Percentiles rank a stretch among this genome's conserved stretches.
phyloP scores from a whole-genome alignment of 2,329 filamentous ascomycete species.

The Fusarium pseudocircinatum region DNA sequence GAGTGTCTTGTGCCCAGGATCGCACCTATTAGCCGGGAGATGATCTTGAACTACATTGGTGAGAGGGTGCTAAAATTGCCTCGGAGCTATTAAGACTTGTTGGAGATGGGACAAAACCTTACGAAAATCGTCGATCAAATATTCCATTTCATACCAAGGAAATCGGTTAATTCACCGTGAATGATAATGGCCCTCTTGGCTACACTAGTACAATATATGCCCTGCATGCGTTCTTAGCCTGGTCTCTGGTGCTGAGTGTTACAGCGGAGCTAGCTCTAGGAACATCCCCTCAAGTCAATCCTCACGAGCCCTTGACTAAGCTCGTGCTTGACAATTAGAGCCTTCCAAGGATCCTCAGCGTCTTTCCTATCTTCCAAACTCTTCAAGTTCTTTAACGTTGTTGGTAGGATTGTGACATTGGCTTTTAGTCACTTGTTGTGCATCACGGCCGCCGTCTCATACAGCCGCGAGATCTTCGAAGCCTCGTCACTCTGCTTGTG shows the following conservation, averaged over 20 bases:
- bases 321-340: not conserved
- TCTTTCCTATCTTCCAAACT: not conserved
- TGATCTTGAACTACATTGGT: slow-evolving; percentile 80
- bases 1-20: slow-evolving; percentile 72
- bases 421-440: not conserved
- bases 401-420: not conserved
- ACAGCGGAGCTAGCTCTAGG: too few relatives aligned
- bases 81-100: slow-evolving; percentile 70
- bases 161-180: too few relatives aligned
- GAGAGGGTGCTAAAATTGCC: slow-evolving; percentile 74
- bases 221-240: too few relatives aligned
- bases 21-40: slow-evolving; percentile 73
- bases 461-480: not conserved
- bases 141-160: too few relatives aligned
- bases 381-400: not conserved
- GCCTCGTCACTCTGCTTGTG: not conserved
- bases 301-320: too few relatives aligned
- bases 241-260: too few relatives aligned
- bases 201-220: too few relatives aligned
- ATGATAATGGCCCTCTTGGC: too few relatives aligned
- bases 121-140: too few relatives aligned
- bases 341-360: not conserved
- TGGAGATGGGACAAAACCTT: too few relatives aligned
- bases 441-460: not conserved
- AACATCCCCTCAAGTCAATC: too few relatives aligned